A percentile compares a stretch with the other conserved stretches of the same genome.
Evolutionary conservation across 495 filamentous ascomycete genomes (phyloP).

Genomic region (Tuber brumale): DNA sequence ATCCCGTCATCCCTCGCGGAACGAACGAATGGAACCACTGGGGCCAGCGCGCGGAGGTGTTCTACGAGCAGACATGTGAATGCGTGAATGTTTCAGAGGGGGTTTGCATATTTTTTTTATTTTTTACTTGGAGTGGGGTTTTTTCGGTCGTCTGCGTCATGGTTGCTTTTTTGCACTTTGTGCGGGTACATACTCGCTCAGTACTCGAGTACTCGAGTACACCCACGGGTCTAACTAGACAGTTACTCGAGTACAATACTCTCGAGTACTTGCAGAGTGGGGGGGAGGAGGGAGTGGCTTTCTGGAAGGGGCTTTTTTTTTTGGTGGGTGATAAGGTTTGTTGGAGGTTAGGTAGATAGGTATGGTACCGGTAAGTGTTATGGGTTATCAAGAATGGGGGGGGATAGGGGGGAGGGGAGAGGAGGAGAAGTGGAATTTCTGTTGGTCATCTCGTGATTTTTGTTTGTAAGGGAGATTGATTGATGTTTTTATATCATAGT

Average conservation of each 20-base stretch:
- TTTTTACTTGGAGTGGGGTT: not conserved
- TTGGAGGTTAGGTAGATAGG: not conserved
- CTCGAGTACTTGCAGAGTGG: not conserved
- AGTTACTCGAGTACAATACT: not conserved
- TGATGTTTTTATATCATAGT: not conserved
- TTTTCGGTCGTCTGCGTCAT: not conserved
- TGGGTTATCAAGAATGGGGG: not conserved
- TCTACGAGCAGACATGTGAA: not conserved
- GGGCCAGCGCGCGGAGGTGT: not conserved
- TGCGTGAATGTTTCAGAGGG: not conserved
- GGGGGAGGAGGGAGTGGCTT: not conserved
- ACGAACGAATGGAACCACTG: not conserved
- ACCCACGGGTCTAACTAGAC: not conserved
- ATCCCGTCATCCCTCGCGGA: not conserved
- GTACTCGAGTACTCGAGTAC: too few species aligned
- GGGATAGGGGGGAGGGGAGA: too few species aligned
- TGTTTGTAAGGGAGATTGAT: not conserved
- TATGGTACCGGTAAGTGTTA: too few species aligned
- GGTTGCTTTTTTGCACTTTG: not conserved
- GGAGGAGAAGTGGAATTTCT: not conserved
- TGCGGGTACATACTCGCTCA: too few species aligned
- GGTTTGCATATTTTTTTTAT: not conserved
- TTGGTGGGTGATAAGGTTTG: not conserved
- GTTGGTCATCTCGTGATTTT: constrained; percentile 4
- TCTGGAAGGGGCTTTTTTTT: not conserved